phyloP scores from a whole-genome alignment of 306 rosid species.

The cucumber (Cucumis sativus) region Cucumber_9930_V3 NC_026658.2:793001-793500 shows the following conservation, averaged over 20 bases:
- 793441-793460: constrained; percentile 97
- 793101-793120: not conserved
- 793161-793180: not conserved
- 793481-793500: not conserved
- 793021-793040: no score
- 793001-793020: not conserved
- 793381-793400: constrained; percentile 53
- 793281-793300: not conserved
- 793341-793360: not conserved
- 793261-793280: not conserved
- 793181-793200: not conserved
- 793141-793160: not conserved
- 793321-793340: not conserved
- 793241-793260: not conserved
- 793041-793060: not conserved
- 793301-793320: not conserved
- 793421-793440: constrained; percentile 99
- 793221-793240: not conserved
- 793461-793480: constrained; percentile 96
- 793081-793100: not conserved
- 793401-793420: constrained; percentile 71
- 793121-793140: not conserved
- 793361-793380: constrained; percentile 39
- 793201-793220: not conserved
- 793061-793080: not conserved